Evolutionary conservation across 352 stramenopile genomes (phyloP), one percentile per base, ranked within the genome.

Genomic region (Saprolegnia diclina): DNA sequence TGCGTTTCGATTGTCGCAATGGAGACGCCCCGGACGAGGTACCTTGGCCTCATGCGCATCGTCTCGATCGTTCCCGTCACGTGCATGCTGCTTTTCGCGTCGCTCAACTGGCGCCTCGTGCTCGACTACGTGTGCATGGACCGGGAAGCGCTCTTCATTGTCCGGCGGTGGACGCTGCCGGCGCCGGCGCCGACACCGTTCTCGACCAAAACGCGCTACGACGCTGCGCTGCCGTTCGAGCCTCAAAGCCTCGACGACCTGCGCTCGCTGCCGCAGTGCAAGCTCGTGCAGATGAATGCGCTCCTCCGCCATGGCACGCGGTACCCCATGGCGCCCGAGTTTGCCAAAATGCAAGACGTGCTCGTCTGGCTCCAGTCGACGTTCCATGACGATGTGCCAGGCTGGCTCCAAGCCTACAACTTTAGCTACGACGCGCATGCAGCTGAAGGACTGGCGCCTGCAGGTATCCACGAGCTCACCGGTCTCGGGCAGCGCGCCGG

Each of bases 371-470:
- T 88, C 18, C 68, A 81, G 37, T 72, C 69, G 10, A 68, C 50
- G 18, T 86, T 83, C 40, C 35, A 63, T 0, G 55, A 66, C 2
- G 35, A 61, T 19, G 63, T 88, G 35, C 85, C 85, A 1, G 19
- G n/a, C 21, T 91, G 85, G 83, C 72, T 91, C 65, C 74, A 63
- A 40, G 79, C 77, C 54, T 93, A 91, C 65, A 76, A 75, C 37
- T 64, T 93, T 50, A 79, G 80, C 7, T 93, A 91, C 76, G 87
- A 90, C 29, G 9, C 76, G 56, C 85, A 71, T 54, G 65, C 89
- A 1, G 46, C 80, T 26, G 80, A 79, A 13, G 70, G 78, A 9
- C 72, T 93, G 9, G 72, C 78, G 1, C 38, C 69, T 0, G n/a
- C 73, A 9, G 85, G 83, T 0, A 40, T 64, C 35, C 56, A 67